Percentiles rank a stretch among this genome's conserved stretches.
These are phyloP conservation scores for Starmerella powellii DNA, from an alignment of 805 yeast genomes.

Conservation along the genomic window DNA sequence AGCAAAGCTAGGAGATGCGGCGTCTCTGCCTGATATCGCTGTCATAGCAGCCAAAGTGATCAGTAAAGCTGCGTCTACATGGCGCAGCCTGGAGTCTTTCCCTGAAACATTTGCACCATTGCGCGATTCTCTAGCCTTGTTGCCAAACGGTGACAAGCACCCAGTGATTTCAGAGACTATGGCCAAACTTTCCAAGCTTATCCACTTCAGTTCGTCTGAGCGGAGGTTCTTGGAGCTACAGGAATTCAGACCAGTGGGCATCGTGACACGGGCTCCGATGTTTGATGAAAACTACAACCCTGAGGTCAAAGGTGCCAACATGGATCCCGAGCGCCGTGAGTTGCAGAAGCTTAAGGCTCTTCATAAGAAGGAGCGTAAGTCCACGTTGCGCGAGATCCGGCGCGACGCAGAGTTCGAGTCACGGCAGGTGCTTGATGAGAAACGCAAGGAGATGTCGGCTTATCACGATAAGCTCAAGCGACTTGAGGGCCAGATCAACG, in stretches of 20 bases:
- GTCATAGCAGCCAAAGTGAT: conserved; percentile 13
- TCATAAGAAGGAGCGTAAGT: conserved; percentile 83
- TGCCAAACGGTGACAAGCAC: conserved; percentile 8
- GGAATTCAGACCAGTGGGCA: conserved; percentile 69
- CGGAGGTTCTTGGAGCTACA: conserved; percentile 70
- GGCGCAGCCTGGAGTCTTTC: conserved; percentile 26
- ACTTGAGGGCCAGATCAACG: conserved; percentile 73
- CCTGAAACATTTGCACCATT: conserved; percentile 25
- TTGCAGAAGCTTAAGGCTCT: conserved; percentile 68
- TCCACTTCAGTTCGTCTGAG: conserved; percentile 37
- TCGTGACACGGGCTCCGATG: conserved; percentile 76
- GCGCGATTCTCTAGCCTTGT: conserved; percentile 18
- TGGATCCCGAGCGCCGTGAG: conserved; percentile 71
- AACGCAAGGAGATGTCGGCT: conserved; percentile 59
- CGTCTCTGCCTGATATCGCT: conserved; percentile 5
- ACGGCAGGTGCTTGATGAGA: conserved; percentile 67
- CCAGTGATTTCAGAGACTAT: conserved; percentile 32
- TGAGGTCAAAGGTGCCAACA: conserved; percentile 82
- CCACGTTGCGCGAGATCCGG: conserved; percentile 78
- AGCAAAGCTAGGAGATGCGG: not conserved
- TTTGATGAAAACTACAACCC: conserved; percentile 95
- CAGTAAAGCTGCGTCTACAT: conserved; percentile 21
- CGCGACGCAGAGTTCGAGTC: conserved; percentile 79
- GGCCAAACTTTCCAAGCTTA: conserved; percentile 12
- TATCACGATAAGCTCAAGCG: conserved; percentile 86